These are phyloP conservation scores for Exophiala dermatitidis DNA, from an alignment of 2,329 filamentous ascomycete species.

Conservation along the genomic window DNA sequence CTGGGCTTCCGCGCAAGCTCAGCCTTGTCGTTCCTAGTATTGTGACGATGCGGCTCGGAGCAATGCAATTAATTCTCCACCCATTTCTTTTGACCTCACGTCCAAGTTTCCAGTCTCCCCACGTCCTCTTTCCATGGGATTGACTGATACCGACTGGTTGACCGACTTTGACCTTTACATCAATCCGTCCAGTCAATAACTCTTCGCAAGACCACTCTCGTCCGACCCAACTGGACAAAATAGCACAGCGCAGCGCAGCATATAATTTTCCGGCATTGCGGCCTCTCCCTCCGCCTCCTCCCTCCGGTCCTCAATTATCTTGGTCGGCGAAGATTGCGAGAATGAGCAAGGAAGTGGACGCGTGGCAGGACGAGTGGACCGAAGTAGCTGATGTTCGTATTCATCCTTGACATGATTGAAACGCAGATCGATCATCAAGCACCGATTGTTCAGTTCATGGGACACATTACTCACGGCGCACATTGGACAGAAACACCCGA, in stretches of 20 bases:
- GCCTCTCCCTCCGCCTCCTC: neutral
- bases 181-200: too few relatives aligned
- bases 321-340: neutral
- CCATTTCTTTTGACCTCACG: too few relatives aligned
- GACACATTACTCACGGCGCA: neutral
- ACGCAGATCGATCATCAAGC: neutral
- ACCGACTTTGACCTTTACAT: too few relatives aligned
- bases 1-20: too few relatives aligned
- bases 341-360: slow-evolving; percentile 50
- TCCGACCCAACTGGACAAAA: too few relatives aligned
- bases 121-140: too few relatives aligned
- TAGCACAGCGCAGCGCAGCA: neutral
- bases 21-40: too few relatives aligned
- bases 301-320: neutral
- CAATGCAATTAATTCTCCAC: too few relatives aligned
- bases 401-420: neutral
- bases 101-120: too few relatives aligned
- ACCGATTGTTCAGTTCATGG: neutral
- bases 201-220: too few relatives aligned
- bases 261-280: neutral
- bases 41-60: too few relatives aligned
- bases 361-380: slow-evolving; percentile 93
- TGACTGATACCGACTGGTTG: too few relatives aligned
- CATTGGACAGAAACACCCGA: slow-evolving; percentile 29
- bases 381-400: slow-evolving; percentile 59